Evolutionary conservation across 306 rosid species (phyloP), one percentile per base, ranked within the genome.

Genomic region (Pyrus betulifolia): DNA sequence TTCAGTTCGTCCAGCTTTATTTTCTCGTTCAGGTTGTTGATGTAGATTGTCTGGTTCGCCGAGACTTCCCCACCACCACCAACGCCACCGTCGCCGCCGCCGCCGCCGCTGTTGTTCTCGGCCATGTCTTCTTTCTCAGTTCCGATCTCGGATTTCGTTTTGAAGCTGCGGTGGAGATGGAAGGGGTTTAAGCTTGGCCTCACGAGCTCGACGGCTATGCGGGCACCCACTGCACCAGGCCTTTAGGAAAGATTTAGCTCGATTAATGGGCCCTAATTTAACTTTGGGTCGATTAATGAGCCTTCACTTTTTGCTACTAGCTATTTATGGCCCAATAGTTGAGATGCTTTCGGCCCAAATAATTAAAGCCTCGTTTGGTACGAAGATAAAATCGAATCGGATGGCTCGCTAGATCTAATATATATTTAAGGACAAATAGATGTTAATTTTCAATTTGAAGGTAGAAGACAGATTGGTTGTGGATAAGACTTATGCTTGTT

Each of bases 21-120:
- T 90, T 96, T 96, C 85, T 96, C 98, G 74, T 91, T 91, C 66
- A 96, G 91, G 66, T 96, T 96, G 90, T 93, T 93, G 86, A 96
- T 93, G 89, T 96, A 96, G 74, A 96, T 96, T 23, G 99, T 96
- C 85, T 72, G 74, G 84, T 89, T 96, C 40, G 85, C 77, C 72
- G 93, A 76, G 77, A 35, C 59, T 79, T 92, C 98, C 11, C 79
- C 13, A 6, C 55, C 52, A 13, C 18, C 52, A 0, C 54, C 55
- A 0, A 18, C 8, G 10, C 42, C 42, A 7, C 42, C 42, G 3
- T 19, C 55, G 0, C 54, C 98, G 13, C 79, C 98, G 13, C 79
- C 19, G 66, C 71, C 85, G 9, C 81, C 71, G 64, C n/a, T n/a
- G n/a, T 78, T 96, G 33, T 61, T 82, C 84, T 96, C 99, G 25